Evolutionary conservation across 2,329 filamentous ascomycete genomes (phyloP), one percentile per base, ranked within the genome.

Genomic region (Lasiodiplodia hormozganensis): DNA sequence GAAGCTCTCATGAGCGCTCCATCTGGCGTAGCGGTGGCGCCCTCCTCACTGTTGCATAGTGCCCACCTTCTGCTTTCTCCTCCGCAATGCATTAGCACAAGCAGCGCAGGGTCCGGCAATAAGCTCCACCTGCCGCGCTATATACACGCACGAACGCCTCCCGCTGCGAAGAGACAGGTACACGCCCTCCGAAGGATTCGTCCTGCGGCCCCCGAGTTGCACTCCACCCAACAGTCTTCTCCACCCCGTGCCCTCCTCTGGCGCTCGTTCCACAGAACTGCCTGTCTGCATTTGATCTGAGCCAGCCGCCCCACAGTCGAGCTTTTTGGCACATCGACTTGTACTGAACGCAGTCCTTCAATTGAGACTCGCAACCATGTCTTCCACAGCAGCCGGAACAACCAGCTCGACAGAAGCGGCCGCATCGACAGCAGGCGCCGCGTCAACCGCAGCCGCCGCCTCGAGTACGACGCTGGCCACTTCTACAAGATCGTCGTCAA

Each of bases 381-480:
- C 66, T 3, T 28, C 14, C 18, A 56, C 31, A 12, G 21, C 53
- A 23, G 3, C 52, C 25, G 31, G 31, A 34, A 34, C 31, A 34
- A 47, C 18, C 18, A 4, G 7, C 43, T 21, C 11, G 38, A n/a
- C 43, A 16, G 6, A 34, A 10, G 62, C 36, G n/a, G 8, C 49
- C 47, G n/a, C 25, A 28, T 36, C 60, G 4, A 31, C 62, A 0
- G 36, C 60, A 8, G 23, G 14, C 3, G 18, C 62, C 18, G 34
- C 62, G 2, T 52, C 62, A 3, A 34, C 62, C 4, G 49, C 62
- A n/a, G 47, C 31, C 0, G 58, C 43, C 12, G 60, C 6, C 25
- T 64, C 47, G 8, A 49, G 53, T 54, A 67, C 65, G 1, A 67
- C 65, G 11, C 12, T 62, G 36, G 66, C 66, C 3, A 62, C 56